Conservation (phyloP, 2,329 filamentous ascomycete genomes). For the Penicillium italicum region DNA sequence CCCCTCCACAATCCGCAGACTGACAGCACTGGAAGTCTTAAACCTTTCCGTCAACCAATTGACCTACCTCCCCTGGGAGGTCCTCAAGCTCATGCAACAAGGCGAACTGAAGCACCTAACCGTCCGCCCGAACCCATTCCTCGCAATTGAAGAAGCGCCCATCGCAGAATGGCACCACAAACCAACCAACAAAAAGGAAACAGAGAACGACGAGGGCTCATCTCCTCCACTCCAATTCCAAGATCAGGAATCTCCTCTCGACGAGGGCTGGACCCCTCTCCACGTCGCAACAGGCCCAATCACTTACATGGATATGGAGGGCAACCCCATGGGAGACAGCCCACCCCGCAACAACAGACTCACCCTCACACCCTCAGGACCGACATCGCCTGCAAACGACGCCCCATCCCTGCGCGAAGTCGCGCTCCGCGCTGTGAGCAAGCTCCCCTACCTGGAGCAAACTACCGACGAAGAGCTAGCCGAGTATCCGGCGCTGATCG, state of each 20-base stretch:
- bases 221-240: constrained; percentile 10
- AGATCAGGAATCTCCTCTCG: constrained; percentile 27
- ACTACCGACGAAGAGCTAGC: constrained; percentile 36
- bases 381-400: constrained; percentile 8
- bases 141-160: constrained; percentile 28
- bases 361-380: neutral
- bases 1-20: constrained; percentile 39
- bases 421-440: constrained; percentile 39
- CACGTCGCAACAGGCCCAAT: constrained; percentile 37
- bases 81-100: constrained; percentile 40
- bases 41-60: constrained; percentile 47
- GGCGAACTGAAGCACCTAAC: constrained; percentile 39
- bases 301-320: constrained; percentile 35
- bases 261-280: constrained; percentile 35
- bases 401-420: constrained; percentile 45
- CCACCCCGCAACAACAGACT: constrained; percentile 4
- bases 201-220: constrained; percentile 1
- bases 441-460: constrained; percentile 36
- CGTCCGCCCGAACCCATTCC: constrained; percentile 42
- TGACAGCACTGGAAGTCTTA: constrained; percentile 43
- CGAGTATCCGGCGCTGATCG: constrained; percentile 34
- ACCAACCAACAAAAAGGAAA: neutral
- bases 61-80: constrained; percentile 44
- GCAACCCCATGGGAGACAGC: constrained; percentile 19
- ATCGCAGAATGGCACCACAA: constrained; percentile 34